Evolutionary conservation across 1,284 basidiomycete genomes (phyloP).

Genomic region (Tylopilus orsonianus): DNA sequence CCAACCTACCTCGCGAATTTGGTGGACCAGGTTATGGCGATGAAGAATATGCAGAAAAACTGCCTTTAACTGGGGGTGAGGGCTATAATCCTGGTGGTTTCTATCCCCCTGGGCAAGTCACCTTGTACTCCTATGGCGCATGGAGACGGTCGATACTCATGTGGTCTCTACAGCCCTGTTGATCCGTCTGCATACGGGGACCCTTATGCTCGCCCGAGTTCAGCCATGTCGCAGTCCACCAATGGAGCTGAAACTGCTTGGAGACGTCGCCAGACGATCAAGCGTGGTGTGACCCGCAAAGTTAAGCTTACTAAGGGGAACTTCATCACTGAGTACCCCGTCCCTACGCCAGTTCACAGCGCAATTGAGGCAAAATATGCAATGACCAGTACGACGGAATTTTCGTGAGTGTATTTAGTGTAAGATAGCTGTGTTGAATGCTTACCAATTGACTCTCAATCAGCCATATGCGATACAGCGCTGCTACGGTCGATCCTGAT

Average conservation of each 20-base stretch:
- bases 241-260: conserved; percentile 72
- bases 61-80: conserved; percentile 61
- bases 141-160: neutral
- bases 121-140: neutral
- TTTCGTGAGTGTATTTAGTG: conserved; percentile 61
- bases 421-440: conserved; percentile 3
- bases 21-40: conserved; percentile 49
- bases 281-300: conserved; percentile 88
- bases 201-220: conserved; percentile 64
- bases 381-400: conserved; percentile 73
- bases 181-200: conserved; percentile 67
- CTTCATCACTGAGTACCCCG: conserved; percentile 89
- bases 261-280: conserved; percentile 88
- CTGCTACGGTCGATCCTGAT: conserved; percentile 93
- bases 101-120: conserved; percentile 69
- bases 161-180: conserved; percentile 43
- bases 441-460: conserved; percentile 5
- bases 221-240: conserved; percentile 63
- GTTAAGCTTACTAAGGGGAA: conserved; percentile 92
- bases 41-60: conserved; percentile 70
- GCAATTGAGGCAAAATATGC: conserved; percentile 85
- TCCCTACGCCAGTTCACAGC: conserved; percentile 83
- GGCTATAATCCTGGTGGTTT: conserved; percentile 53
- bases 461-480: conserved; percentile 89
- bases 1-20: conserved; percentile 56